Base-by-base conservation (phyloP, 768 basidiomycete species). In the Russula lepida region DNA sequence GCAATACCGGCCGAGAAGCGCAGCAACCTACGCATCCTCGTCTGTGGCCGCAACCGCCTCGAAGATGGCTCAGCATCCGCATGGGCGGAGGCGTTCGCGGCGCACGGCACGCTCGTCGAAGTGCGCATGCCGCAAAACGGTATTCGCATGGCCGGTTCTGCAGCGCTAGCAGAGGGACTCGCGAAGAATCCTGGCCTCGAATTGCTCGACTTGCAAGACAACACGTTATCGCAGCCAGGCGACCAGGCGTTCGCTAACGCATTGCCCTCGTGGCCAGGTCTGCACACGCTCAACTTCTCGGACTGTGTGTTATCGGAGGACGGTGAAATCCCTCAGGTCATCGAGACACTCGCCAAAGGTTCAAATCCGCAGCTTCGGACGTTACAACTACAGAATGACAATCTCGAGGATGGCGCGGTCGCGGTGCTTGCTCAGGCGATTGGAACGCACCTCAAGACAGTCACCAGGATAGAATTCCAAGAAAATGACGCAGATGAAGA, bases 71-170 rank as follows among this genome's bases (percentile, higher is more conserved):
- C 87, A 3, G 91, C 95, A 8, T 63, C 75, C 0, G 80, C 80
- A 6, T 98, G 92, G 89, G 92, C 91, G 1, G 81, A 84, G 41
- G 95, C 95, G 4, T 95, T 95, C 69, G 84, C 84, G 1, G 89
- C 83, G 39, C 93, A 97, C 69, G 85, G 82, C 7, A 84, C 84
- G 6, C 81, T 99, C 33, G 77, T 77, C 55, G 92, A 97, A 66
- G 87, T 98, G 32, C 82, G 89, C 60, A 87, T 98, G 85, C 89
- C 91, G n/a, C 95, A 98, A 78, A 98, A 99, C 69, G 97, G 95
- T 5, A 98, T 99, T 68, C 81, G 93, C 65, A 91, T 91, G 85
- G 86, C 87, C 60, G 97, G 97, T 4, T 88, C 95, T 69, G 80
- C 80, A 9, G 81, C 83, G 12, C 82, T 99, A 25, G 89, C 91